Evolutionary conservation across 495 filamentous ascomycete species (phyloP), one percentile per base, ranked within the genome.

Genomic region (Lasiosphaeria ovina): DNA sequence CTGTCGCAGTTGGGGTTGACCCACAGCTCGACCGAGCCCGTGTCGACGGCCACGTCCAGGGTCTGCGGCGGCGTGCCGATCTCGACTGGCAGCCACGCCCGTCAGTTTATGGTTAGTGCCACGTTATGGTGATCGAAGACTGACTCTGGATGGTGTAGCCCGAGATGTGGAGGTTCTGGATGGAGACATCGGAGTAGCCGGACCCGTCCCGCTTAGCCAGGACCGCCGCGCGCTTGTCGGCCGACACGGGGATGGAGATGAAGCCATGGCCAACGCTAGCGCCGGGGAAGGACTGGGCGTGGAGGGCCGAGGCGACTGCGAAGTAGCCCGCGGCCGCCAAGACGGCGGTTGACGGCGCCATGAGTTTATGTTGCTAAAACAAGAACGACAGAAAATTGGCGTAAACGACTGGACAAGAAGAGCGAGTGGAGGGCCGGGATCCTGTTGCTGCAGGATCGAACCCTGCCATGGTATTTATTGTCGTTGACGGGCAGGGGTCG

Each of bases 11-110:
- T 55, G 11, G 65, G 65, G 59, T 67, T 56, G 17, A 72, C 65
- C 69, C 69, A 72, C 10, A 69, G 57, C 42, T 66, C 67, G 44
- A 35, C 57, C 6, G 64, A 67, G 6, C 67, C 69, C 2, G 69
- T 69, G 34, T 72, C 69, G 51, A 72, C 33, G 32, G 55, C 57
- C 16, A 72, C 60, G 10, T 35, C 12, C 3, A 68, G 47, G 9
- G 53, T 38, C 47, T 72, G 67, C 8, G 49, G 48, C 3, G 69
- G 67, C 1, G 62, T 66, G 32, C 69, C 69, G 53, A 72, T 54
- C 4, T 45, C 42, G 3, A 67, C 54, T 66, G 9, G 34, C 3
- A n/a, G 24, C 24, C 24, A 51, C 12, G 32, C 16, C 11, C 6
- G 17, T 51, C 49, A 51, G 49, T 8, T 10, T 9, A 31, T 35